Conservation (phyloP, 2,329 filamentous ascomycete species). For the Aspergillus udagawae region DNA sequence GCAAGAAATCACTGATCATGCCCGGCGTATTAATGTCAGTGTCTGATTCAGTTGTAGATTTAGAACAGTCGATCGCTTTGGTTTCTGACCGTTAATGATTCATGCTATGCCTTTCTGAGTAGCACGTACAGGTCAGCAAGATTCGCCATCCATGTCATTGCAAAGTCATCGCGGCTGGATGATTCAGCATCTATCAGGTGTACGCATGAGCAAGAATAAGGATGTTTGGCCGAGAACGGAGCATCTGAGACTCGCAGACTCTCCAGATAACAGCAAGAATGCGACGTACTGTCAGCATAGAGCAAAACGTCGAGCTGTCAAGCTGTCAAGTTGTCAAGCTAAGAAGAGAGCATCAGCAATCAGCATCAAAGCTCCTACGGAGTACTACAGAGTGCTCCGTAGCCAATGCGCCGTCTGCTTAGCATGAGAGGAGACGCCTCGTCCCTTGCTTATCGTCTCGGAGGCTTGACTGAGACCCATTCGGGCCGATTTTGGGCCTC, state of each 20-base stretch:
- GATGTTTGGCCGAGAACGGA: neutral
- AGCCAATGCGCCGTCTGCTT: neutral
- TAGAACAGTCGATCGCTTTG: neutral
- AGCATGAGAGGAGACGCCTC: too few species aligned
- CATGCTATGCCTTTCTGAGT: neutral
- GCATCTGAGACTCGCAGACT: neutral
- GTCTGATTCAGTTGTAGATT: neutral
- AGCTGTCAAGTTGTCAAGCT: neutral
- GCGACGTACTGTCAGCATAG: neutral
- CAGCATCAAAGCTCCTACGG: too few species aligned
- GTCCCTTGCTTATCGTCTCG: neutral
- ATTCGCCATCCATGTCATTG: neutral
- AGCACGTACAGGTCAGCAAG: neutral
- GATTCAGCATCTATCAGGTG: neutral
- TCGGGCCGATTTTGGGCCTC: neutral
- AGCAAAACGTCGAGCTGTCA: neutral
- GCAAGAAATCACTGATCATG: neutral
- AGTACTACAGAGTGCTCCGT: too few species aligned
- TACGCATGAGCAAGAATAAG: neutral
- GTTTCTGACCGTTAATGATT: neutral
- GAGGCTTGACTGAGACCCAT: neutral
- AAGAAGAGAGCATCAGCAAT: neutral
- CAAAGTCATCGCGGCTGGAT: too few species aligned
- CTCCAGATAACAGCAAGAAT: neutral
- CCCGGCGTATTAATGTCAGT: neutral